Percentiles rank a stretch among this genome's conserved stretches.
These are phyloP conservation scores for Jamesozyma hellenica DNA, from an alignment of 805 yeast genomes.

Conservation along the genomic window DNA sequence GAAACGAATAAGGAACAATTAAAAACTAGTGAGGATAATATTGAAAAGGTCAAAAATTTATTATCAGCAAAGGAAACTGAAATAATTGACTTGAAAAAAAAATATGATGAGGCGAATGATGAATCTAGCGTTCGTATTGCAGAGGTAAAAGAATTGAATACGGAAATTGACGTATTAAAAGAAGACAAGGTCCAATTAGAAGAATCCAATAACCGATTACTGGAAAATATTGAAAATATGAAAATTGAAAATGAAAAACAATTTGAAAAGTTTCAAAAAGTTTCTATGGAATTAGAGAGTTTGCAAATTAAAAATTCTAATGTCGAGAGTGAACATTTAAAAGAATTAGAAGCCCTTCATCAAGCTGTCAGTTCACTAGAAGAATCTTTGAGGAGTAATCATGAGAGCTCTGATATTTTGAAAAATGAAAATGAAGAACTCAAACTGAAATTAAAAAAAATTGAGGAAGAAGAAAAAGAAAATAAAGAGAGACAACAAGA, in stretches of 20 bases:
- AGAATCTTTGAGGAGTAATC: constrained; percentile 20
- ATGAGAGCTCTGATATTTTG: constrained; percentile 21
- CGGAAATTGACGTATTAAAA: constrained; percentile 28
- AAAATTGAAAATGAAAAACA: constrained; percentile 14
- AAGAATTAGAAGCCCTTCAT: constrained; percentile 31
- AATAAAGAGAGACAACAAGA: constrained; percentile 7
- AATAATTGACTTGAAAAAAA: constrained; percentile 14
- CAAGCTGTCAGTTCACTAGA: constrained; percentile 29
- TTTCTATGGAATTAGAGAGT: constrained; percentile 22
- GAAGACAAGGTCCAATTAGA: constrained; percentile 17
- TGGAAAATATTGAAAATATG: constrained; percentile 22
- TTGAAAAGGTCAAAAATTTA: constrained; percentile 1
- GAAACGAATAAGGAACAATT: neutral
- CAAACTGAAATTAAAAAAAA: constrained; percentile 13
- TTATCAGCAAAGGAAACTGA: constrained; percentile 6
- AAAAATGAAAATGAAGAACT: constrained; percentile 22
- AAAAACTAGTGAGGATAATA: constrained; percentile 9
- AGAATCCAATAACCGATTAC: constrained; percentile 28
- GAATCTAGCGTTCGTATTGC: constrained; percentile 32
- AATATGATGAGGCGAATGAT: constrained; percentile 22
- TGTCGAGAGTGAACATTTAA: constrained; percentile 30
- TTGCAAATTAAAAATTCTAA: constrained; percentile 16
- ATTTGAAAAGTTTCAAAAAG: constrained; percentile 14
- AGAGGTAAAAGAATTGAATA: constrained; percentile 28
- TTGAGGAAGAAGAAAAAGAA: constrained; percentile 2